Conservation (phyloP, 148 eudicot genomes). For the Dianthus caryophyllus region DNA sequence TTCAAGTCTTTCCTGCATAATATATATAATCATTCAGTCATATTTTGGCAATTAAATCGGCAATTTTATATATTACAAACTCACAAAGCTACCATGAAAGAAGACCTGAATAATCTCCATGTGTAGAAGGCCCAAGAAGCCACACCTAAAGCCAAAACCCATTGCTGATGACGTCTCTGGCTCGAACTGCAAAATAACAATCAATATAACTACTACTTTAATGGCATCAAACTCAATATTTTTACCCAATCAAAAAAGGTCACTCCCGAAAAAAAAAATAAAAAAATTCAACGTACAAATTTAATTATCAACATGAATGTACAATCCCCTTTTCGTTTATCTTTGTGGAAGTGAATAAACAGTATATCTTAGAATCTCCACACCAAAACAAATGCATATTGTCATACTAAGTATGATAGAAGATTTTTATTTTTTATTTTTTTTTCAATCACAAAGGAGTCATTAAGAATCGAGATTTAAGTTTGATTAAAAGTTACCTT, state of each 20-base stretch:
- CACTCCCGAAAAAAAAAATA: neutral
- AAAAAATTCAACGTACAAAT: neutral
- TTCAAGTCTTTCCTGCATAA: slow-evolving; percentile 94
- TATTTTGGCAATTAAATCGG: neutral
- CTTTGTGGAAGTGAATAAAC: neutral
- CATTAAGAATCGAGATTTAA: slow-evolving; percentile 16
- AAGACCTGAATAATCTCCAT: slow-evolving; percentile 97
- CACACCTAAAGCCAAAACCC: slow-evolving; percentile 99
- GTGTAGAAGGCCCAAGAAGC: slow-evolving; percentile 94
- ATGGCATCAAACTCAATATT: slow-evolving; percentile 3
- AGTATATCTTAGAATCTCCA: slow-evolving; percentile 3
- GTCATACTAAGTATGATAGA: too few relatives aligned
- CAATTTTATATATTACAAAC: neutral
- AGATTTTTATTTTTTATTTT: slow-evolving; percentile 47
- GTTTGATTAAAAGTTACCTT: slow-evolving; percentile 40
- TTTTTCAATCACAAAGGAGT: neutral
- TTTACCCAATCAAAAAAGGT: too few relatives aligned
- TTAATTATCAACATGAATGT: neutral
- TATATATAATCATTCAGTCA: slow-evolving; percentile 11
- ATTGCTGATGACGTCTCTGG: slow-evolving; percentile 98
- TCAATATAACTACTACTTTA: slow-evolving; percentile 7
- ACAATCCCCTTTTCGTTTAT: neutral
- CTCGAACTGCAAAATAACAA: slow-evolving; percentile 66
- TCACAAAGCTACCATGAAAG: slow-evolving; percentile 2
- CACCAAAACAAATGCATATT: neutral